Evolutionary conservation across 306 rosid genomes (phyloP).

Genomic region (Echinosophora koreensis): DNA sequence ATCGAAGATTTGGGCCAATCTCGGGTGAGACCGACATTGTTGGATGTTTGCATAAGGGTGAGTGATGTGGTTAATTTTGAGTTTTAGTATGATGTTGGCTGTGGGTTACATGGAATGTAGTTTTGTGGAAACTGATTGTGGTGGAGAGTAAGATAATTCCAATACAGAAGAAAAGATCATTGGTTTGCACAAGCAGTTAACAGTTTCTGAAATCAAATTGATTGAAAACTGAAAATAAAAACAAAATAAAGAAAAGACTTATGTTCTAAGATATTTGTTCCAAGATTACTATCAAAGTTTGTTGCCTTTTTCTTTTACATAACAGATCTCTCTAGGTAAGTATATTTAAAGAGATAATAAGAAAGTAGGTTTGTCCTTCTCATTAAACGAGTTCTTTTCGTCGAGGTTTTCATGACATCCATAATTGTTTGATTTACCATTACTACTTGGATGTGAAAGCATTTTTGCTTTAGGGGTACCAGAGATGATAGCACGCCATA

Average conservation of each 20-base stretch:
- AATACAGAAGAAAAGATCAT: too few species aligned
- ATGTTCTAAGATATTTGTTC: neutral
- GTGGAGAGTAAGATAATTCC: too few species aligned
- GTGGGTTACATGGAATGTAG: too few species aligned
- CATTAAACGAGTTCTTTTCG: neutral
- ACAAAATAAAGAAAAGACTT: neutral
- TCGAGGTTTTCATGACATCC: neutral
- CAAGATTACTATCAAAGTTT: neutral
- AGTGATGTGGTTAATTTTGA: too few species aligned
- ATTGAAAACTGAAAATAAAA: neutral
- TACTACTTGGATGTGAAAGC: constrained; percentile 74
- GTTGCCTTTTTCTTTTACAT: constrained; percentile 8
- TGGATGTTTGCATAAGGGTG: too few species aligned
- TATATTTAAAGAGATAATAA: neutral
- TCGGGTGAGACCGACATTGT: too few species aligned
- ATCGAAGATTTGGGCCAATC: too few species aligned
- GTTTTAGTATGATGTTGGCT: too few species aligned
- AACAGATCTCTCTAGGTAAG: neutral
- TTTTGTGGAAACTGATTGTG: too few species aligned
- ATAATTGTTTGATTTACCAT: constrained; percentile 20
- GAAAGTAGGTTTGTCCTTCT: constrained; percentile 28
- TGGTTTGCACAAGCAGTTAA: neutral
- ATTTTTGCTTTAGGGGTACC: constrained; percentile 73
- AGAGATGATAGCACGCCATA: constrained; percentile 69
- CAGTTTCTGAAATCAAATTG: neutral